Percentiles rank a stretch among this genome's conserved stretches.
These are phyloP conservation scores for Pseudozyma tsukubaensis DNA, from an alignment of 1,284 basidiomycete species.

Conservation along the genomic window DNA sequence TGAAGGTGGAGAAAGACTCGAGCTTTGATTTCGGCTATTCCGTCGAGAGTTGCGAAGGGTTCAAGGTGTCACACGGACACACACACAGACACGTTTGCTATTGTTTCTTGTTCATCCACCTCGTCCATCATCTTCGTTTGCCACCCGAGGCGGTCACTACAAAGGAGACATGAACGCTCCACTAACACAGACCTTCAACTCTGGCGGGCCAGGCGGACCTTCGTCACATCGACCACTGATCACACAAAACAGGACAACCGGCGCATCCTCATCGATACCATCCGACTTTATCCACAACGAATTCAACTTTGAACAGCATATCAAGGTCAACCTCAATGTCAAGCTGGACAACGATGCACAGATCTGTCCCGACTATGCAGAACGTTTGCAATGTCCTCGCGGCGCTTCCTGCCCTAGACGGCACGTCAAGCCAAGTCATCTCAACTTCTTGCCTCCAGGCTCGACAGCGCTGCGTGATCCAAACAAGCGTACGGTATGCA, in stretches of 20 bases:
- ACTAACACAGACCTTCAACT: slow-evolving; percentile 19
- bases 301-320: slow-evolving; percentile 82
- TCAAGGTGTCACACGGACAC: background rate
- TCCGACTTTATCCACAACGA: slow-evolving; percentile 90
- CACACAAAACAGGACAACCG: slow-evolving; percentile 27
- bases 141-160: background rate
- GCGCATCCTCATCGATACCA: slow-evolving; percentile 31
- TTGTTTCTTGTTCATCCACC: background rate
- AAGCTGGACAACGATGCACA: slow-evolving; percentile 89
- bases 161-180: slow-evolving; percentile 27
- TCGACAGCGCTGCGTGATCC: slow-evolving; percentile 52
- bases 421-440: slow-evolving; percentile 48
- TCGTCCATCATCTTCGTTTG: background rate
- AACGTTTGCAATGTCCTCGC: slow-evolving; percentile 45
- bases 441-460: slow-evolving; percentile 41
- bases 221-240: slow-evolving; percentile 39
- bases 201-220: slow-evolving; percentile 10
- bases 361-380: slow-evolving; percentile 54
- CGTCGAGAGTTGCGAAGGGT: slow-evolving; percentile 3
- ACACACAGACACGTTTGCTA: background rate
- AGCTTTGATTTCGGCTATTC: too few species aligned
- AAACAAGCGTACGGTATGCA: slow-evolving; percentile 82
- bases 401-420: slow-evolving; percentile 51
- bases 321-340: slow-evolving; percentile 84
- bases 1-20: background rate